Evolutionary conservation across 2,329 filamentous ascomycete genomes (phyloP).

Genomic region (Coniosporium tulheliwenetii): DNA sequence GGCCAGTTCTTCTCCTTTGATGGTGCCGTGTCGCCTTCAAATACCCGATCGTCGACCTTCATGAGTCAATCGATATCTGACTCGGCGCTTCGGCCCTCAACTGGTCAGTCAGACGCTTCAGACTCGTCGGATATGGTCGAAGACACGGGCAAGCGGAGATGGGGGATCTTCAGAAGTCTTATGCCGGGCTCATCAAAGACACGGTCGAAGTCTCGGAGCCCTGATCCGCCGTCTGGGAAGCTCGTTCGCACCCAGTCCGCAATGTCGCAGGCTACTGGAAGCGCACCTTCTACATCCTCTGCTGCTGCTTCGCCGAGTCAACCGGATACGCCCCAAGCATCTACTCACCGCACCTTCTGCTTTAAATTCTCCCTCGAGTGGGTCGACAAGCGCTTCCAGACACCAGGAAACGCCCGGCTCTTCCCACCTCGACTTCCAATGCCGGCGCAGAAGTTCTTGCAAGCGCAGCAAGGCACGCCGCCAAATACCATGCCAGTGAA

Average conservation of each 20-base stretch:
- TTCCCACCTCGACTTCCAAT: constrained; percentile 52
- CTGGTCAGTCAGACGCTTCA: constrained; percentile 13
- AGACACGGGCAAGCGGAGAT: constrained; percentile 13
- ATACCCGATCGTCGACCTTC: not conserved
- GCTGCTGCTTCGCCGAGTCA: not conserved
- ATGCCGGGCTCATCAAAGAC: constrained; percentile 31
- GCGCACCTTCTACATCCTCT: not conserved
- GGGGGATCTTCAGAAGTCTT: constrained; percentile 49
- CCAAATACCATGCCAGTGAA: constrained; percentile 11
- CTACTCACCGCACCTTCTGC: constrained; percentile 42
- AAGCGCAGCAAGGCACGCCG: constrained; percentile 13
- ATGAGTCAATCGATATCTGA: not conserved
- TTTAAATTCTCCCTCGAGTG: constrained; percentile 65
- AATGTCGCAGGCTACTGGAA: not conserved
- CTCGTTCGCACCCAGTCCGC: constrained; percentile 2
- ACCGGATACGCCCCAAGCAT: constrained; percentile 31
- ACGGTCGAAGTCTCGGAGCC: constrained; percentile 24
- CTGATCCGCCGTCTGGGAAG: too few species aligned
- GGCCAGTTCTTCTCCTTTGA: constrained; percentile 48
- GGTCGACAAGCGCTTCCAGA: constrained; percentile 39
- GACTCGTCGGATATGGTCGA: not conserved
- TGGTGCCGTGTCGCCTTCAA: constrained; percentile 31
- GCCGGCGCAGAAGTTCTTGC: constrained; percentile 51
- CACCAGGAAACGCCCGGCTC: constrained; percentile 46
- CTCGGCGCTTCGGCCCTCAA: constrained; percentile 10